These are phyloP conservation scores for Penicillium cataractarum DNA, from an alignment of 495 filamentous ascomycete species.

Conservation along the genomic window DNA sequence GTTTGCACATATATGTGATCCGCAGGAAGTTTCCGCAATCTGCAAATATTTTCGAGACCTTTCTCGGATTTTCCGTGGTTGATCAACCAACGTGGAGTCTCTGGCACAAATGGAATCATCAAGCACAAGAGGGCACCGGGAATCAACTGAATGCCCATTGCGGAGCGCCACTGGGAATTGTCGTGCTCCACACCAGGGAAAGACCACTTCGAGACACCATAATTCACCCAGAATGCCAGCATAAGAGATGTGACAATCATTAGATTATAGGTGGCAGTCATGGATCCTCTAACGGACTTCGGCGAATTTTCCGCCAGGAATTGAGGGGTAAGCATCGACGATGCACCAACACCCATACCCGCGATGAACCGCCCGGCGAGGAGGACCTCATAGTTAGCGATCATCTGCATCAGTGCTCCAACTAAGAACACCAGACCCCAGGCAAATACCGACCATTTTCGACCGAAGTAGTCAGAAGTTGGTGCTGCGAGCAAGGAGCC, in stretches of 20 bases:
- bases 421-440: conserved; percentile 58
- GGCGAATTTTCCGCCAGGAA: conserved; percentile 39
- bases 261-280: conserved; percentile 33
- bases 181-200: conserved; percentile 31
- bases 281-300: conserved; percentile 28
- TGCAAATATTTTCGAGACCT: conserved; percentile 57
- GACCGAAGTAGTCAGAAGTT: conserved; percentile 56
- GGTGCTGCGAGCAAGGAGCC: conserved; percentile 58
- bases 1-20: conserved; percentile 62
- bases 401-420: conserved; percentile 60
- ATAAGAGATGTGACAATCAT: conserved; percentile 34
- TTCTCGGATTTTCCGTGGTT: conserved; percentile 51
- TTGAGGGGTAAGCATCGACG: conserved; percentile 28
- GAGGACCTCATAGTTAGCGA: conserved; percentile 47
- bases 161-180: conserved; percentile 50
- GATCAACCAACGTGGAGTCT: conserved; percentile 56
- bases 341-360: conserved; percentile 36
- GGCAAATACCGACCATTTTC: conserved; percentile 53
- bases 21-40: conserved; percentile 58
- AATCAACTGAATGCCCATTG: conserved; percentile 53
- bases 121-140: conserved; percentile 57
- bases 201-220: conserved; percentile 31
- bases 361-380: conserved; percentile 45
- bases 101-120: conserved; percentile 57
- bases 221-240: conserved; percentile 34